A percentile compares a stretch with the other conserved stretches of the same genome.
Conservation (phyloP, 768 basidiomycete genomes). For the Naganishia friedmannii region DNA sequence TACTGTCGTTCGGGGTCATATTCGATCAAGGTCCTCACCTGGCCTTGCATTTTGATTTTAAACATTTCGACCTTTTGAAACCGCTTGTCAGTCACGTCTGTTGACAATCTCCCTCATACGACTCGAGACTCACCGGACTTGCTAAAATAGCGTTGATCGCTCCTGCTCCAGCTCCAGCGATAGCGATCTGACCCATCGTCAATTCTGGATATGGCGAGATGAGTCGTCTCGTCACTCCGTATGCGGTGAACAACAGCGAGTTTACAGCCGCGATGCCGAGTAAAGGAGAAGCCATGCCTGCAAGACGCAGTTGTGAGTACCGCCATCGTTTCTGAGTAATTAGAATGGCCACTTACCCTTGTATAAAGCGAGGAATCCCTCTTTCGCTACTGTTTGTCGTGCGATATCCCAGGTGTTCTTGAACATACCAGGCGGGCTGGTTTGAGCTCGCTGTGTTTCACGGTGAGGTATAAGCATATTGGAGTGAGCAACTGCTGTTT, state of each 20-base stretch:
- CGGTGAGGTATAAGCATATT: background rate
- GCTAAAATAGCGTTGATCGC: slow-evolving; percentile 85
- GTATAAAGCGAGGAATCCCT: slow-evolving; percentile 89
- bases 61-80: slow-evolving; percentile 71
- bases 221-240: slow-evolving; percentile 73
- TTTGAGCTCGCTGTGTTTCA: slow-evolving; percentile 48
- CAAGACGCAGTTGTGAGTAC: background rate
- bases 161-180: slow-evolving; percentile 89
- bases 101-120: too few relatives aligned
- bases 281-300: slow-evolving; percentile 87
- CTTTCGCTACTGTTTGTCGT: slow-evolving; percentile 71
- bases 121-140: slow-evolving; percentile 63
- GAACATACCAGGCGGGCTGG: slow-evolving; percentile 55
- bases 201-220: slow-evolving; percentile 86
- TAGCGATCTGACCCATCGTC: slow-evolving; percentile 71
- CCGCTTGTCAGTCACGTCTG: background rate
- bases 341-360: slow-evolving; percentile 63
- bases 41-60: slow-evolving; percentile 96
- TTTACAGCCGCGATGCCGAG: slow-evolving; percentile 93
- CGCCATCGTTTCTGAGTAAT: background rate
- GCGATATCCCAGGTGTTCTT: slow-evolving; percentile 94
- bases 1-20: background rate
- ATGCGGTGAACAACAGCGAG: slow-evolving; percentile 88
- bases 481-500: background rate
- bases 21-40: background rate